Evolutionary conservation across 371 early-diverging fungal species (phyloP).

Genomic region (Mucor mucedo): DNA sequence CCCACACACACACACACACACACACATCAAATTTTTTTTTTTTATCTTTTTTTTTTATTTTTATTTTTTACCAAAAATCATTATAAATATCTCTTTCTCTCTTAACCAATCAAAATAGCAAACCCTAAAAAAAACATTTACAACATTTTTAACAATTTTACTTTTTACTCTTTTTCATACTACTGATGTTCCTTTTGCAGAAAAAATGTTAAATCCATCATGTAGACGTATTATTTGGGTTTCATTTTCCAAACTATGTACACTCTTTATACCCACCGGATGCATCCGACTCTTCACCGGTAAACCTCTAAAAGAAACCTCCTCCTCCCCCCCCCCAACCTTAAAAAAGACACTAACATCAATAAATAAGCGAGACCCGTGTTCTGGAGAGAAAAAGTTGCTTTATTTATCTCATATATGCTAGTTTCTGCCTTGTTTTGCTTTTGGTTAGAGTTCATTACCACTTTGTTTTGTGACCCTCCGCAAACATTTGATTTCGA

Average conservation of each 20-base stretch:
- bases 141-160: neutral
- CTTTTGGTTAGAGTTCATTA: constrained; percentile 51
- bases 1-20: constrained; percentile 1
- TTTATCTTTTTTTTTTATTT: no score
- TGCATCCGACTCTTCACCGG: no score
- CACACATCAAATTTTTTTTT: no score
- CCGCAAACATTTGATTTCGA: constrained; percentile 30
- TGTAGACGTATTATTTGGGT: constrained; percentile 37
- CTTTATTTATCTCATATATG: constrained; percentile 34
- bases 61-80: no score
- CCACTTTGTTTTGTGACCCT: constrained; percentile 48
- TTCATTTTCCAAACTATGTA: constrained; percentile 26
- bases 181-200: neutral
- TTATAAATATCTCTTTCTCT: no score
- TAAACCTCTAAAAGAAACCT: no score
- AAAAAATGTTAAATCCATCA: constrained; percentile 23
- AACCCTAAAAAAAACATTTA: no score
- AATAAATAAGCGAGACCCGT: constrained; percentile 36
- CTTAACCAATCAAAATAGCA: no score
- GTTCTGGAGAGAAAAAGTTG: constrained; percentile 57
- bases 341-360: no score
- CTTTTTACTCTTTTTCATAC: neutral
- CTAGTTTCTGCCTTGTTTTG: constrained; percentile 34
- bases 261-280: constrained; percentile 25
- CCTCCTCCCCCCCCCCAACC: no score